Evolutionary conservation across 345 rosid species (phyloP), one percentile per base, ranked within the genome.

Genomic region (Iberis pinnata): DNA sequence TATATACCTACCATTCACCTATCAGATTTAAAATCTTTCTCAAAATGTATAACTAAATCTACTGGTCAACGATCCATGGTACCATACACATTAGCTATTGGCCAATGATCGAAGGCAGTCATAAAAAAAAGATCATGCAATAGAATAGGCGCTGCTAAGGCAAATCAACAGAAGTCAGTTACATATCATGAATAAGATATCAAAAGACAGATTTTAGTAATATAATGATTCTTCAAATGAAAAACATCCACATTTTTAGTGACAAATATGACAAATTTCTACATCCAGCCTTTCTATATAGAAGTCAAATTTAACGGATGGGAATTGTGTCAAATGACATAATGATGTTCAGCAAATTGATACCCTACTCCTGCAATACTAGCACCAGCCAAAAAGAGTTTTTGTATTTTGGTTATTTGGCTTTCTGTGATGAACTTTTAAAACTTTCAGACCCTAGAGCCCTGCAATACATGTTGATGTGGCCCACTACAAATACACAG

Each of bases 401-500:
- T 47, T 64, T 56, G 57, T 24, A 64, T 41, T 32, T 49, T 63
- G 68, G 49, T 32, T 5, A 52, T 43, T 52, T 52, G 59, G 39
- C 46, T 47, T 16, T 57, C 44, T 36, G 44, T 11, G 18, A 18
- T 13, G 18, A 44, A 26, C 53, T 43, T 37, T 36, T 9, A 12
- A 3, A 27, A 13, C 40, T 49, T n/a, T 9, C 14, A 58, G 33
- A 29, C 33, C 2, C 33, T 29, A 29, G n/a, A n/a, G 33, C 14
- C 46, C 60, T 26, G 42, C 27, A 22, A 55, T 76, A 83, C 83
- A 84, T 81, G 95, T 74, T 80, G 79, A 76, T 22, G 83, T 86
- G 97, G 83, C 97, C 96, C 87, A 86, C 90, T 78, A 67, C n/a
- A 69, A 73, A 76, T 70, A 64, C 78, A 79, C 93, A 74, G 44